Conservation (phyloP, 75 land plant species). For the Gnetum montanum region DNA sequence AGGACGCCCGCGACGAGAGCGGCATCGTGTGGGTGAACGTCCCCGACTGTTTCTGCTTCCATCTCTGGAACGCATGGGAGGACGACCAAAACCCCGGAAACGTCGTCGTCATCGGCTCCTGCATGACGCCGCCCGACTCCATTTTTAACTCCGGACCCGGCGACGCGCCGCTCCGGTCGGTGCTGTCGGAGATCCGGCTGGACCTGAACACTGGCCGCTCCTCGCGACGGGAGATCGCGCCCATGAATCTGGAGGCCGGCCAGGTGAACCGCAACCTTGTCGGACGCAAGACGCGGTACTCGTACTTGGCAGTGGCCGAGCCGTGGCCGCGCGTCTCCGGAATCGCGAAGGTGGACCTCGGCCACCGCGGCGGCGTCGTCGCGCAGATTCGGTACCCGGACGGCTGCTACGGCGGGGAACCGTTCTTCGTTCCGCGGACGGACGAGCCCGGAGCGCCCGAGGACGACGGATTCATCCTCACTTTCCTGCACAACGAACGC, state of each 20-base stretch:
- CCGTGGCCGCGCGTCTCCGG: constrained; percentile 96
- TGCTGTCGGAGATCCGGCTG: constrained; percentile 38
- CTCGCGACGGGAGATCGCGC: constrained; percentile 16
- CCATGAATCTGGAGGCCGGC: constrained; percentile 83
- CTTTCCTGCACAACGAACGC: constrained; percentile 65
- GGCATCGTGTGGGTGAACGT: constrained; percentile 68
- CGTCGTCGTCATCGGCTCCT: constrained; percentile 57
- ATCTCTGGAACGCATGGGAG: constrained; percentile 96
- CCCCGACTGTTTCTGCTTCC: constrained; percentile 90
- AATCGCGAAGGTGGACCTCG: constrained; percentile 81
- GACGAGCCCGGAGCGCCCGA: constrained; percentile 17
- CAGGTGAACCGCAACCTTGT: constrained; percentile 58
- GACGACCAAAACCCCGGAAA: constrained; percentile 56
- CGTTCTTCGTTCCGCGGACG: constrained; percentile 55
- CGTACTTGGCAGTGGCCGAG: constrained; percentile 81
- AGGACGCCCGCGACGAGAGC: constrained; percentile 27
- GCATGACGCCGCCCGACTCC: constrained; percentile 54
- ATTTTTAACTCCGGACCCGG: constrained; percentile 26
- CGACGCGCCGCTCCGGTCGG: constrained; percentile 10
- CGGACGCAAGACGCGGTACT: constrained; percentile 53
- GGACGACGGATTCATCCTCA: constrained; percentile 74
- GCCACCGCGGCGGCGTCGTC: constrained; percentile 16
- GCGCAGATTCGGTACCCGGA: constrained; percentile 34
- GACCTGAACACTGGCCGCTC: constrained; percentile 38
- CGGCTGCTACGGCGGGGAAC: constrained; percentile 72